A percentile compares a stretch with the other conserved stretches of the same genome.
phyloP scores from a whole-genome alignment of 495 filamentous ascomycete genomes.

The Darksidea phi region DNA sequence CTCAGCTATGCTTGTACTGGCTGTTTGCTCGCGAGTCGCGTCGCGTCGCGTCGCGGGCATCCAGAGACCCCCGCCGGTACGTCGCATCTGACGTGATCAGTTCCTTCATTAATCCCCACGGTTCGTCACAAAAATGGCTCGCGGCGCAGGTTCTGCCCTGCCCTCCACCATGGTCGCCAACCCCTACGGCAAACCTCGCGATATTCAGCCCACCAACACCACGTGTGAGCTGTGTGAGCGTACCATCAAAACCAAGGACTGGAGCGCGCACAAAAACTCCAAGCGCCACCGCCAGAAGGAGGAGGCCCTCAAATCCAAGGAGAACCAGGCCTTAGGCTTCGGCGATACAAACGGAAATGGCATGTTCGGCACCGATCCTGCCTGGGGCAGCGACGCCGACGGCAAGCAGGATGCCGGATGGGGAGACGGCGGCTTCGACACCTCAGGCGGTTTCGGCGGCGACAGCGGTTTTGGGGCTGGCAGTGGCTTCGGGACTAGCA shows the following conservation, averaged over 20 bases:
- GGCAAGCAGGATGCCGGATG: background rate
- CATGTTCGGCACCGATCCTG: constrained; percentile 31
- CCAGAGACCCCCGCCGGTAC: too few species aligned
- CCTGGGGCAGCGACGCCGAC: constrained; percentile 50
- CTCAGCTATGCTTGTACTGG: too few species aligned
- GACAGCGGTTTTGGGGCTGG: constrained; percentile 56
- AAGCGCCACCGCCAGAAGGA: constrained; percentile 31
- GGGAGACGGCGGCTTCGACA: background rate
- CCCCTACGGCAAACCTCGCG: constrained; percentile 19
- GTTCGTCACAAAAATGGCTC: constrained; percentile 14
- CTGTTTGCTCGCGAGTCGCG: too few species aligned
- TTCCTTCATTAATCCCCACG: too few species aligned
- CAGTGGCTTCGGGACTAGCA: background rate
- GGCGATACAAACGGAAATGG: constrained; percentile 37
- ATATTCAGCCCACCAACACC: constrained; percentile 15
- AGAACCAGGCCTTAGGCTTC: constrained; percentile 5
- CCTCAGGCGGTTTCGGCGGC: constrained; percentile 48
- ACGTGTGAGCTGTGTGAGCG: constrained; percentile 27
- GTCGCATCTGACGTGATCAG: too few species aligned
- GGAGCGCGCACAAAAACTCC: constrained; percentile 23
- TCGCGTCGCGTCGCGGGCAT: too few species aligned
- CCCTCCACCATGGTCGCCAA: constrained; percentile 16
- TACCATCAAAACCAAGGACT: constrained; percentile 32
- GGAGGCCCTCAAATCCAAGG: constrained; percentile 5
- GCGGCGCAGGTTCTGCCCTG: background rate